These are phyloP conservation scores for Cytospora piceae DNA, from an alignment of 2,329 filamentous ascomycete species.

Conservation along the genomic window DNA sequence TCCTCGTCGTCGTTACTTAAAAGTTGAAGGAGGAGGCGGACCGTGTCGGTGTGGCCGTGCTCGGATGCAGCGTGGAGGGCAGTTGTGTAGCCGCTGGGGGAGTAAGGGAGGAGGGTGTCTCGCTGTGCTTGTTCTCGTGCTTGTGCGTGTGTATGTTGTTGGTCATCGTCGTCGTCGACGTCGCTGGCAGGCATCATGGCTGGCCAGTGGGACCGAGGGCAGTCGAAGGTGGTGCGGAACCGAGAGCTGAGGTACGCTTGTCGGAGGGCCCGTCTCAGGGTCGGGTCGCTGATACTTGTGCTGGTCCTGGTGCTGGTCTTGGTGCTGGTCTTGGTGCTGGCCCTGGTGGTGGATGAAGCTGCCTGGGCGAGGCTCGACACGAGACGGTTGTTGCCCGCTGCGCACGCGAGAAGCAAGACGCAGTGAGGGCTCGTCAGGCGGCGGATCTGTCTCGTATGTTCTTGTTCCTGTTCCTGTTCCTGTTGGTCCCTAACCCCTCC, in stretches of 20 bases:
- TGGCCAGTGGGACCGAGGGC: background rate
- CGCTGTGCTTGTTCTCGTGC: background rate
- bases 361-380: background rate
- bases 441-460: too few relatives aligned
- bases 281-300: too few relatives aligned
- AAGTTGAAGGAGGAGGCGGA: too few relatives aligned
- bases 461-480: too few relatives aligned
- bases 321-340: background rate
- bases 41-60: too few relatives aligned
- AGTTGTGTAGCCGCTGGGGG: too few relatives aligned
- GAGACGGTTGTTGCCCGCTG: background rate
- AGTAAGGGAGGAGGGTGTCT: background rate
- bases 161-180: background rate
- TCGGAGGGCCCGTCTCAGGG: background rate
- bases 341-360: background rate
- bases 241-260: background rate
- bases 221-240: background rate
- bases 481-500: too few relatives aligned
- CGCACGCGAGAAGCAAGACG: background rate
- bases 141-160: background rate
- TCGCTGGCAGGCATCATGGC: background rate
- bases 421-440: background rate
- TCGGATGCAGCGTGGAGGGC: too few relatives aligned
- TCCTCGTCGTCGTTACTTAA: too few relatives aligned
- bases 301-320: too few relatives aligned